These are phyloP conservation scores for Diaporthe amygdali DNA, from an alignment of 2,329 filamentous ascomycete genomes.

Conservation along the genomic window DNA sequence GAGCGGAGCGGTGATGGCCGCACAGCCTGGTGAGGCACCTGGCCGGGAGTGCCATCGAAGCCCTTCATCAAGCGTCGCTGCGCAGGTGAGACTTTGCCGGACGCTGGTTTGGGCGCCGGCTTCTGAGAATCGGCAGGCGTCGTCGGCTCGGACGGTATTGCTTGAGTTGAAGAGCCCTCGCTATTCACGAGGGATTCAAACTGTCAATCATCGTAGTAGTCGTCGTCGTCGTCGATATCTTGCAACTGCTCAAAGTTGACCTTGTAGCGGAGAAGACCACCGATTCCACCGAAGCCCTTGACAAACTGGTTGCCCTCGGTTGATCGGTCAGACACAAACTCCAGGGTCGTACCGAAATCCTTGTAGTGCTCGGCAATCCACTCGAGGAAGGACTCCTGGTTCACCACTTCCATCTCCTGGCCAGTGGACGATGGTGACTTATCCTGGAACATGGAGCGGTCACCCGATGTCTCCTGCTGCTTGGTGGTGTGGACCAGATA, in stretches of 20 bases:
- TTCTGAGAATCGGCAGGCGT: conserved; percentile 40
- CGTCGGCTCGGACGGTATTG: conserved; percentile 43
- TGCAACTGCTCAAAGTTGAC: conserved; percentile 99
- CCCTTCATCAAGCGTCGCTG: conserved; percentile 54
- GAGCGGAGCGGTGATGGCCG: conserved; percentile 72
- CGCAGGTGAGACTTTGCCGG: conserved; percentile 38
- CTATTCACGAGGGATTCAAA: conserved; percentile 82
- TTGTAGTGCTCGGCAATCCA: conserved; percentile 99
- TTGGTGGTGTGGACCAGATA: conserved; percentile 88
- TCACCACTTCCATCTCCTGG: conserved; percentile 94
- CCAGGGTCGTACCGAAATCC: conserved; percentile 92
- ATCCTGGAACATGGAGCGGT: conserved; percentile 89
- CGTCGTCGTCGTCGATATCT: conserved; percentile 88
- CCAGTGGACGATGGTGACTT: conserved; percentile 73
- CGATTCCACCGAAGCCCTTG: conserved; percentile 98
- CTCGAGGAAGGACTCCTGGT: conserved; percentile 93
- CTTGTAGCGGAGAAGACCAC: conserved; percentile 97
- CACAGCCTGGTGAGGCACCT: conserved; percentile 55
- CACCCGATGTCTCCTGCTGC: conserved; percentile 69
- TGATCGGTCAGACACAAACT: conserved; percentile 97
- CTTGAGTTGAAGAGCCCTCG: conserved; percentile 81
- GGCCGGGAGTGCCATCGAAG: conserved; percentile 49
- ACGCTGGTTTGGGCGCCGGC: conserved; percentile 46
- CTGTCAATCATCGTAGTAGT: conserved; percentile 97
- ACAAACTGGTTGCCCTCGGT: conserved; percentile 99